phyloP scores from a whole-genome alignment of 345 rosid genomes.

The Hirschfeldia incana region DNA sequence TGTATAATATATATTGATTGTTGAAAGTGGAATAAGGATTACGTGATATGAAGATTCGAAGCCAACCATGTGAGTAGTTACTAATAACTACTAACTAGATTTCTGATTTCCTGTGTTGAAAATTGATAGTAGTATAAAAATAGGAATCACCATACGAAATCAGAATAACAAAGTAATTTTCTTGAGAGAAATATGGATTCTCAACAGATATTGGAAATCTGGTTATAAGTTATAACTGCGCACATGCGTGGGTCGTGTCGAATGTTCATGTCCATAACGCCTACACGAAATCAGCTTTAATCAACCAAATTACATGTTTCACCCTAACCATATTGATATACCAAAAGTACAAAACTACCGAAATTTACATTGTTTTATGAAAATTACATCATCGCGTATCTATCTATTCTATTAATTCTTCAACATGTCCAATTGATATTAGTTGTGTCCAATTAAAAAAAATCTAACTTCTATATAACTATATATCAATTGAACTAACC shows the following conservation, averaged over 20 bases:
- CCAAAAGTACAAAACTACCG: not conserved
- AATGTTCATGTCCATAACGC: not conserved
- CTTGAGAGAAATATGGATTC: not conserved
- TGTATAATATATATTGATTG: not conserved
- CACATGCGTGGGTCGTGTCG: conserved; percentile 16
- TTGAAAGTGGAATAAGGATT: no score
- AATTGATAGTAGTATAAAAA: not conserved
- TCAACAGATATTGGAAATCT: conserved; percentile 9
- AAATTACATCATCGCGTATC: not conserved
- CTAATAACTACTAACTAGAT: not conserved
- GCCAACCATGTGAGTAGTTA: conserved; percentile 16
- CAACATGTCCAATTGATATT: no score
- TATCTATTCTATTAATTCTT: no score
- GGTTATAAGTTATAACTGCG: conserved; percentile 8
- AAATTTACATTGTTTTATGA: not conserved
- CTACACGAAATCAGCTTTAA: not conserved
- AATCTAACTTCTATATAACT: no score
- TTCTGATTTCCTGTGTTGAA: conserved; percentile 5
- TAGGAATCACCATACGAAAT: not conserved
- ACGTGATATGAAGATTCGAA: conserved; percentile 11
- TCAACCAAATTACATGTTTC: no score
- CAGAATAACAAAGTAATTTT: not conserved
- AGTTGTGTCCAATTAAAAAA: no score
- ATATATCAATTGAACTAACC: no score
- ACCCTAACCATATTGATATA: not conserved